A percentile compares a stretch with the other conserved stretches of the same genome.
These are phyloP conservation scores for Cordyceps tenuipes DNA, from an alignment of 2,329 filamentous ascomycete species.

Conservation along the genomic window DNA sequence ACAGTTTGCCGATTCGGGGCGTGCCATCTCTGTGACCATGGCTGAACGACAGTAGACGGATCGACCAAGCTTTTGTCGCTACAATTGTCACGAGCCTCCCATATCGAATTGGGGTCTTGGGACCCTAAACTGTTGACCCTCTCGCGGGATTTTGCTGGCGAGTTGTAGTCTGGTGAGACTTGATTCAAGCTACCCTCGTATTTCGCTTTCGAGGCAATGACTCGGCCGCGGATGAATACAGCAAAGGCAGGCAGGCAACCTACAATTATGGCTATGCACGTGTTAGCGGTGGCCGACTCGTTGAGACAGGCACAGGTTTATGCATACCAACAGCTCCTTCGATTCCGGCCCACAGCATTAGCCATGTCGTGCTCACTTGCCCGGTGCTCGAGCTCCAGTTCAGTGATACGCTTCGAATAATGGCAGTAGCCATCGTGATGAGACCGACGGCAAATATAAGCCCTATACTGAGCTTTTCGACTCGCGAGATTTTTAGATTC, in stretches of 20 bases:
- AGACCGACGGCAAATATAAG: constrained; percentile 14
- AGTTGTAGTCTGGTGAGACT: constrained; percentile 6
- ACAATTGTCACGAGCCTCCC: constrained; percentile 10
- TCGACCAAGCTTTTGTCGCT: constrained; percentile 14
- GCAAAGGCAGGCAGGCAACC: constrained; percentile 16
- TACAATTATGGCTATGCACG: constrained; percentile 14
- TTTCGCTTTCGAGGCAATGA: constrained; percentile 9
- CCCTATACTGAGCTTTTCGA: constrained; percentile 16
- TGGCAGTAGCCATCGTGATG: constrained; percentile 16
- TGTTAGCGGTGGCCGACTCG: background rate
- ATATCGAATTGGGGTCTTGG: constrained; percentile 1
- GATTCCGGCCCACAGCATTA: constrained; percentile 17
- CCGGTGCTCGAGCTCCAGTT: constrained; percentile 10
- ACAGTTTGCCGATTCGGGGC: background rate
- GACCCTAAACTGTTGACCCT: constrained; percentile 7
- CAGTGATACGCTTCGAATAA: constrained; percentile 16
- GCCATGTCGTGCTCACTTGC: constrained; percentile 17
- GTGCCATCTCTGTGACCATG: constrained; percentile 15
- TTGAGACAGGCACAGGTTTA: too few species aligned
- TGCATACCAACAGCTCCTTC: constrained; percentile 16
- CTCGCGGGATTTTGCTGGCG: constrained; percentile 9
- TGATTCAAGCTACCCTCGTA: constrained; percentile 8
- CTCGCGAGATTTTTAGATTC: constrained; percentile 14
- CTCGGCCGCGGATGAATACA: constrained; percentile 15
- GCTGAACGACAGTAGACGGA: constrained; percentile 10